Evolutionary conservation across 805 yeast species (phyloP).

Genomic region (Spathaspora gorwiae): DNA sequence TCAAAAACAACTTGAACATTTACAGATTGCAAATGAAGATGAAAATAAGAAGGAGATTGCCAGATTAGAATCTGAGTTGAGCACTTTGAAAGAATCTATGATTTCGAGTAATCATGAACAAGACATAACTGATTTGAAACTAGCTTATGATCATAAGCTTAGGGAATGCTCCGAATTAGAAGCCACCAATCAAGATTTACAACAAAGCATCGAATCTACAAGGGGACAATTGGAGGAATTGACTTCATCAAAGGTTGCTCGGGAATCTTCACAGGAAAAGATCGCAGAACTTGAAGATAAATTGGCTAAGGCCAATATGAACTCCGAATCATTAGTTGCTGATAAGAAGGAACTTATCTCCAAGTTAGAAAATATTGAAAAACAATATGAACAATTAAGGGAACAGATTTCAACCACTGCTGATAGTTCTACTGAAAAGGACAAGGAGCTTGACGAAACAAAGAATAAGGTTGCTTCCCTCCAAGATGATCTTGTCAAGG

Average conservation of each 20-base stretch:
- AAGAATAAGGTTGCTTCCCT: neutral
- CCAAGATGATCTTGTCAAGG: neutral
- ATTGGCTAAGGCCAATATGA: neutral
- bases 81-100: neutral
- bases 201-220: neutral
- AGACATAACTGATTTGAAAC: neutral
- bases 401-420: neutral
- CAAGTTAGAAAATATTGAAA: neutral
- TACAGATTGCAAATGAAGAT: no score
- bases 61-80: neutral
- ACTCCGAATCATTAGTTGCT: neutral
- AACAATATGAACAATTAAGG: neutral
- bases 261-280: neutral
- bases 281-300: neutral
- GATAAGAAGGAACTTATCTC: neutral
- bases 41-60: no score
- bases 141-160: neutral
- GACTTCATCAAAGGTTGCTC: neutral
- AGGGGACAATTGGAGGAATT: neutral
- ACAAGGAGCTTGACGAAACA: slow-evolving; percentile 1
- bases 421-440: neutral
- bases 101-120: neutral
- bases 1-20: no score
- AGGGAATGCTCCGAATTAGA: neutral
- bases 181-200: neutral